Base-by-base conservation (phyloP, 1,284 basidiomycete genomes). In the Leccinum pallidistipes region DNA sequence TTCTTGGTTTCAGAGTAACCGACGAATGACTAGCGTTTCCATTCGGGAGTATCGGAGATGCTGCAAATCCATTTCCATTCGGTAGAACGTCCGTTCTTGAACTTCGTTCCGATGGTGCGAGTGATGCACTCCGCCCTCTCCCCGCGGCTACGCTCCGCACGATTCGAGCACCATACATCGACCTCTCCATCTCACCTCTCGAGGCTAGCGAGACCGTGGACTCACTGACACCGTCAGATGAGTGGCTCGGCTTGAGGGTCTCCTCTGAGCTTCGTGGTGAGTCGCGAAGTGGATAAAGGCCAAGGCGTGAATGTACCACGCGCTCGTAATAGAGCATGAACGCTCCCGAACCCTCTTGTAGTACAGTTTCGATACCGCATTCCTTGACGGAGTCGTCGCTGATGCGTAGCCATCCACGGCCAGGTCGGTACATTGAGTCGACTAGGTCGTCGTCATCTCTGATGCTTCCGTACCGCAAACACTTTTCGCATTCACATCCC, bases 321-420 rank as follows among this genome's bases (percentile, higher is more conserved):
- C 86, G 83, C 79, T 97, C 94, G 71, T 97, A 97, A 71, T 94
- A 97, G 47, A 97, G 81, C 89, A 97, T 91, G 73, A 96, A 95
- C 55, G 86, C 91, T 49, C 86, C 86, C 14, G 82, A 80, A 45
- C 87, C 87, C 73, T 93, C 90, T 64, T 81, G 80, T 55, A 93
- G 74, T 66, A 95, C 90, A 58, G 81, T 81, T 75, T 91, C 87
- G 55, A 94, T 81, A 32, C 88, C 88, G 43, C 90, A 88, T 69
- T 93, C 91, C 43, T 84, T 80, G 57, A 96, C 94, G 11, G 84
- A 80, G 64, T 94, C 91, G 75, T 97, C 95, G 68, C 90, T 92
- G 63, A 94, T 87, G 59, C 92, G 79, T 60, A 95, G 79, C 95
- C 95, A 97, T 1, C 90, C 88, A 50, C 76, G 74, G n/a, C 82